phyloP scores from a whole-genome alignment of 805 yeast species.

The Komagataella phaffii region DNA sequence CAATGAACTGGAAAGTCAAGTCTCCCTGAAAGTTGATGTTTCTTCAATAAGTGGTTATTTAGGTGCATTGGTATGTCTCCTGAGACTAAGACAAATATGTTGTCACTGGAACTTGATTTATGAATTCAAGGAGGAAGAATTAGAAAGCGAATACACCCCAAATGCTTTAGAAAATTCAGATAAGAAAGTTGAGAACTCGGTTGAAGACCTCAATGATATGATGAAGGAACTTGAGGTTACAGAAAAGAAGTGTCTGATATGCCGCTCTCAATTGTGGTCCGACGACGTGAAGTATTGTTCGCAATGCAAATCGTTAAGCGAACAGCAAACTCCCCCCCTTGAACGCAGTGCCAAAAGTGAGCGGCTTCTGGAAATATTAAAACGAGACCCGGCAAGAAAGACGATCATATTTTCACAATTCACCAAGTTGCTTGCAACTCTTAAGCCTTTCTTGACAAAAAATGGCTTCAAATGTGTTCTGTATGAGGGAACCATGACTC shows the following conservation, averaged over 20 bases:
- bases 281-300: conserved; percentile 6
- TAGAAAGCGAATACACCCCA: conserved; percentile 4
- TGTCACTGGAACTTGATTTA: conserved; percentile 16
- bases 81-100: conserved; percentile 23
- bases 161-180: neutral
- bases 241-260: conserved; percentile 12
- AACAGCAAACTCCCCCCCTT: neutral
- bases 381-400: conserved; percentile 19
- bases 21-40: neutral
- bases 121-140: conserved; percentile 4
- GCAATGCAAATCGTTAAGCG: conserved; percentile 6
- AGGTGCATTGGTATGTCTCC: conserved; percentile 14
- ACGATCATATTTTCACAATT: conserved; percentile 34
- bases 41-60: conserved; percentile 7
- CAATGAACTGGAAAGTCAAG: neutral
- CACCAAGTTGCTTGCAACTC: conserved; percentile 18
- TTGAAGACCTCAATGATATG: conserved; percentile 10
- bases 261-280: conserved; percentile 6
- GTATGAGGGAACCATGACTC: conserved; percentile 22
- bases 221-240: conserved; percentile 11
- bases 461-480: conserved; percentile 17
- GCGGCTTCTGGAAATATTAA: conserved; percentile 19
- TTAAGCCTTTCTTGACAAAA: conserved; percentile 15
- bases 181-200: conserved; percentile 3
- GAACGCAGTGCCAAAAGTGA: conserved; percentile 20